Conservation (phyloP, 768 basidiomycete genomes). For the Boletales sp. region DNA sequence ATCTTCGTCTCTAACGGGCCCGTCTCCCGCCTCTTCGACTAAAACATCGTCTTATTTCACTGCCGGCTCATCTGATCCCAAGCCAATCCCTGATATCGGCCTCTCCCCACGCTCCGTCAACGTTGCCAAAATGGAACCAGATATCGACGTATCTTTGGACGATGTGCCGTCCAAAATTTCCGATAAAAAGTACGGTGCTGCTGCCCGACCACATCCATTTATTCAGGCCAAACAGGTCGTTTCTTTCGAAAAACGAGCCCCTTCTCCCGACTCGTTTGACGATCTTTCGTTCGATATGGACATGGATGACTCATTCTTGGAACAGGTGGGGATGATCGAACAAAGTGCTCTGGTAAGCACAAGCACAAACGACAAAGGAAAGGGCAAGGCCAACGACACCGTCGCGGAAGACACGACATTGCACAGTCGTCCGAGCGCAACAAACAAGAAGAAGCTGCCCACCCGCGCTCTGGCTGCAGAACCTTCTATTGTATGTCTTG, state of each 20-base stretch:
- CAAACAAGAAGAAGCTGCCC: constrained; percentile 2
- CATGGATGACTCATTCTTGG: constrained; percentile 39
- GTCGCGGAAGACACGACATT: not conserved
- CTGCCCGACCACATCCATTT: constrained; percentile 2
- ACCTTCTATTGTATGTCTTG: constrained; percentile 4
- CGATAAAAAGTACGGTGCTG: constrained; percentile 4
- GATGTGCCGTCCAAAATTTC: constrained; percentile 17
- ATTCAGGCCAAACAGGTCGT: not conserved
- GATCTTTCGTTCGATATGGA: constrained; percentile 34
- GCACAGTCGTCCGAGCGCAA: not conserved
- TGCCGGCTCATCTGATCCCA: constrained; percentile 2
- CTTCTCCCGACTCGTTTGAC: constrained; percentile 28
- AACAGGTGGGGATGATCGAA: constrained; percentile 32
- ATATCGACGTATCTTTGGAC: constrained; percentile 27
- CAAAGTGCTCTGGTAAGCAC: constrained; percentile 12
- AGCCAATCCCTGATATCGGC: constrained; percentile 23
- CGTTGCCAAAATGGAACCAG: constrained; percentile 13
- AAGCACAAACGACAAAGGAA: constrained; percentile 14
- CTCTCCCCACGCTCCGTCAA: constrained; percentile 28
- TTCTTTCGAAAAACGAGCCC: constrained; percentile 8
- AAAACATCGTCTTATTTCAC: constrained; percentile 22
- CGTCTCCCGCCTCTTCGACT: constrained; percentile 2
- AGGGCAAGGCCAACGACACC: constrained; percentile 16
- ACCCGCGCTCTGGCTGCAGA: constrained; percentile 17
- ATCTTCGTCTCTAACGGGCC: constrained; percentile 10